Evolutionary conservation across 768 basidiomycete genomes (phyloP), one percentile per base, ranked within the genome.

Genomic region (Tulasnella sp.): DNA sequence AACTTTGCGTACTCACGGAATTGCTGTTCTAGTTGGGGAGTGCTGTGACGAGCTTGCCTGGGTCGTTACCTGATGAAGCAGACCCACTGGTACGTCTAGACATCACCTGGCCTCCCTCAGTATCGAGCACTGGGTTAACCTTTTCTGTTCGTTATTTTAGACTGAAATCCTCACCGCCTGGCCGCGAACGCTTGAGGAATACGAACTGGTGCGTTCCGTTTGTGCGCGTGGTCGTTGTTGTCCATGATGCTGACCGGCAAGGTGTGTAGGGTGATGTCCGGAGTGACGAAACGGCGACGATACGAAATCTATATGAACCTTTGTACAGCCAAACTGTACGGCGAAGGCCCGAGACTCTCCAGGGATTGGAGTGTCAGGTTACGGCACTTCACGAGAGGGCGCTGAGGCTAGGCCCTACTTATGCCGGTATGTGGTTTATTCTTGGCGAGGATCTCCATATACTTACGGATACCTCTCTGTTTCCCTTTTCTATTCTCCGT

Each of bases 151-250:
- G 35, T 62, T 66, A 1, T 62, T 22, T 7, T 64, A 71, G 70
- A 71, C 70, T 9, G 70, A 71, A 22, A 71, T 71, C 34, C 70
- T 62, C 37, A 74, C 74, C 26, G 73, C 67, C 29, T 74, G 73
- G 73, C 74, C 74, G 16, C 35, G 74, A 68, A 74, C 73, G n/a
- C 35, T 74, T n/a, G 73, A 74, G 14, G 74, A 74, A 35, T 74
- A 74, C 36, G 40, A 74, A 34, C 44, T 22, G 44, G 74, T 74
- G 62, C 5, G 70, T 64, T 64, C 34, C 19, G 42, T 12, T 44
- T n/a, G 42, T 44, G 42, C 17, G 22, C 36, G 39, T 16, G 19
- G 2, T 32, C 17, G 39, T 42, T 12, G 36, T 47, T 42, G 39
- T 16, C n/a, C 32, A 34, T 32, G 67, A 11, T 69, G 44, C 29